Evolutionary conservation across 352 stramenopile species (phyloP), one percentile per base, ranked within the genome.

Genomic region (Phytophthora sojae): DNA sequence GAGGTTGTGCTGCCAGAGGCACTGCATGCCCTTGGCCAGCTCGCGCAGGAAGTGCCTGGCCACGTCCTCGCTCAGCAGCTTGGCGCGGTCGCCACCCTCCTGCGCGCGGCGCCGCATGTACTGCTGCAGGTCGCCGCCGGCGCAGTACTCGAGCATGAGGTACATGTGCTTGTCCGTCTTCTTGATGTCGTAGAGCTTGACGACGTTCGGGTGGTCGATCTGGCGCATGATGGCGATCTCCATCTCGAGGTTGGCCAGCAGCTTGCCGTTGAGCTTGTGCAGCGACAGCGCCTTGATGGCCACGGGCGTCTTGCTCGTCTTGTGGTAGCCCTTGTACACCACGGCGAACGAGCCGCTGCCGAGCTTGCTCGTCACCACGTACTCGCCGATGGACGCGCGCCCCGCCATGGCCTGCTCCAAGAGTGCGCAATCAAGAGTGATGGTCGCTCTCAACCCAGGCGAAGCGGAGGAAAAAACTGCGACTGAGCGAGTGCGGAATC

Each of bases 141-240:
- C 90, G 69, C 97, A 99, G 68, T 98, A 99, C 81, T 99, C 97
- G 55, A 99, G 88, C 60, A 99, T 88, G 19, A 99, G 81, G 80
- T 98, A 99, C 79, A 99, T 99, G 79, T 98, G 92, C 32, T 94
- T 88, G 57, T 97, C 84, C 23, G 91, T 98, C 74, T 98, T 98
- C 80, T 98, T 93, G 64, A 99, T 98, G 55, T 99, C 89, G 68
- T 98, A 97, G 14, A 99, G 88, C 57, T 96, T 96, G 19, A 99
- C 97, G 57, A 99, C 96, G 71, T 99, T 99, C 3, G 86, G 94
- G 79, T 99, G 97, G 71, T 93, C 80, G 67, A 99, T 98, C 53
- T 97, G 94, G 51, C 91, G 86, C 61, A 99, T 93, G 57, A 99
- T 99, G 49, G 88, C 85, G 57, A 99, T 99, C 88, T 99, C 96